These are phyloP conservation scores for Penicillium capsulatum DNA, from an alignment of 2,329 filamentous ascomycete species.

Conservation along the genomic window DNA sequence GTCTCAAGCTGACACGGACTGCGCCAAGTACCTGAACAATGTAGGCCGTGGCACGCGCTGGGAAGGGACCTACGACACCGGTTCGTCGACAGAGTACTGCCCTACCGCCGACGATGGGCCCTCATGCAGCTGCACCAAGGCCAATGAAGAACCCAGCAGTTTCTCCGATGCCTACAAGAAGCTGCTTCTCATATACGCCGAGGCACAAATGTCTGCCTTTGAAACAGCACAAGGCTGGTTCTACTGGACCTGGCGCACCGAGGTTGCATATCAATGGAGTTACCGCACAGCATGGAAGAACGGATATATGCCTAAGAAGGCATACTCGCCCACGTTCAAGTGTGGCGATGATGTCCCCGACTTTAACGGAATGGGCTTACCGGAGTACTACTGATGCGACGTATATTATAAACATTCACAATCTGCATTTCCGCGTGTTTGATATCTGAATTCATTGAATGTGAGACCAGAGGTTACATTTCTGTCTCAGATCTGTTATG, in stretches of 20 bases:
- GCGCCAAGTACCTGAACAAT: constrained; percentile 80
- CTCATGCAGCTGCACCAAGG: constrained; percentile 67
- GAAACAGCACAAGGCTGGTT: constrained; percentile 96
- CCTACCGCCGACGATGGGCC: constrained; percentile 55
- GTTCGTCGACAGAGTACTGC: constrained; percentile 69
- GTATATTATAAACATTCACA: not conserved
- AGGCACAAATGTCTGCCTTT: constrained; percentile 93
- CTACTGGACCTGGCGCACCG: constrained; percentile 98
- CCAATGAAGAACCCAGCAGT: constrained; percentile 66
- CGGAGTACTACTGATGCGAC: constrained; percentile 40
- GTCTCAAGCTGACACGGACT: constrained; percentile 97
- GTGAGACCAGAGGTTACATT: too few relatives aligned
- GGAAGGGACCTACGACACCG: constrained; percentile 73
- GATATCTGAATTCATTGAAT: not conserved
- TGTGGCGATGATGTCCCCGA: constrained; percentile 52
- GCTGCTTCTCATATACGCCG: constrained; percentile 83
- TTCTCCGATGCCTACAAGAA: constrained; percentile 75
- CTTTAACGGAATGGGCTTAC: constrained; percentile 42
- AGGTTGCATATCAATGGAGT: constrained; percentile 83
- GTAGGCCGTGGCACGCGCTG: constrained; percentile 84
- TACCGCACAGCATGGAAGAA: constrained; percentile 60
- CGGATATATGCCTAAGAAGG: constrained; percentile 71
- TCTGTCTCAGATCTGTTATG: too few relatives aligned
- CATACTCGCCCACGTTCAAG: constrained; percentile 66
- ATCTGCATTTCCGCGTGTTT: not conserved